Conservation (phyloP, 352 stramenopile species). For the Phytophthora constricta region DNA sequence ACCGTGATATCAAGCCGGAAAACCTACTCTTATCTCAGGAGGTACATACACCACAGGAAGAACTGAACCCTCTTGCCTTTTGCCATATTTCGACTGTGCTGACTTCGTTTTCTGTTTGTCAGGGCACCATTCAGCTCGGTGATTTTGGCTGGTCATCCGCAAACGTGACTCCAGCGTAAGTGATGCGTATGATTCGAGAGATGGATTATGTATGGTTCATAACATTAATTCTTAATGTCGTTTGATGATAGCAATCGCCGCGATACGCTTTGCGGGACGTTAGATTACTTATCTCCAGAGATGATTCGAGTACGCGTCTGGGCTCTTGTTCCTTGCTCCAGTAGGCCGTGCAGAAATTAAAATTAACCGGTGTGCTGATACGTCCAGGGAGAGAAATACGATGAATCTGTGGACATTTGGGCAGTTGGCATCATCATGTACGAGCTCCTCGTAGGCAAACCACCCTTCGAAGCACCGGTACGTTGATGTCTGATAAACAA, state of each 20-base stretch:
- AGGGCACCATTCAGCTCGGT: constrained; percentile 97
- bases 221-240: no score
- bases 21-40: constrained; percentile 91
- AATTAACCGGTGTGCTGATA: not conserved
- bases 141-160: constrained; percentile 99
- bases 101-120: not conserved
- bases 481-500: constrained; percentile 7
- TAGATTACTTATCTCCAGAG: constrained; percentile 99
- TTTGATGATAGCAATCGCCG: constrained; percentile 83
- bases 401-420: constrained; percentile 99
- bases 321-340: no score
- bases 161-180: constrained; percentile 79
- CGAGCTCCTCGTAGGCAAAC: constrained; percentile 97
- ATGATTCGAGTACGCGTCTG: constrained; percentile 94
- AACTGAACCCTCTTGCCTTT: no score
- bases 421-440: constrained; percentile 98
- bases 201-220: not conserved
- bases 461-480: constrained; percentile 97
- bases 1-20: constrained; percentile 97
- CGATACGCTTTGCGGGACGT: constrained; percentile 98
- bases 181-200: not conserved
- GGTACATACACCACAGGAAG: constrained; percentile 22
- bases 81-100: not conserved
- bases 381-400: constrained; percentile 93
- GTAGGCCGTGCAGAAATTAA: no score